A percentile compares a stretch with the other conserved stretches of the same genome.
phyloP scores from a whole-genome alignment of 2,329 filamentous ascomycete species.

The Gaeumannomyces tritici region DNA sequence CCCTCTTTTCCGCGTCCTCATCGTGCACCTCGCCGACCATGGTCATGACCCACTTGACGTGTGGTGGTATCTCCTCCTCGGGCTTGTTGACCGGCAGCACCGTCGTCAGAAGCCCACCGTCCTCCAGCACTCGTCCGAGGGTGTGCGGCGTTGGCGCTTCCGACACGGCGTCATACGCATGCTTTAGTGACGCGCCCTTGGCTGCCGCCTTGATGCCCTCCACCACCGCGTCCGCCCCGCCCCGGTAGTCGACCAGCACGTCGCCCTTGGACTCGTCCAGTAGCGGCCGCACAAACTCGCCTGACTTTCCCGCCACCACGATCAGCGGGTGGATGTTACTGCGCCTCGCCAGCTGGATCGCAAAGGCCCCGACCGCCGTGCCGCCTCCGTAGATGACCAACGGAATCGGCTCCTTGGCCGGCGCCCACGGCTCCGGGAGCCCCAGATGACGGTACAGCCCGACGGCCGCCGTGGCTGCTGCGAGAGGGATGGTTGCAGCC shows the following conservation, averaged over 20 bases:
- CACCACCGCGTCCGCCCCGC: slow-evolving; percentile 41
- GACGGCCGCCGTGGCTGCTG: slow-evolving; percentile 42
- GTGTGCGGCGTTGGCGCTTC: slow-evolving; percentile 31
- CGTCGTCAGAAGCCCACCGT: slow-evolving; percentile 25
- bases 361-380: slow-evolving; percentile 10
- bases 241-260: slow-evolving; percentile 49
- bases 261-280: slow-evolving; percentile 46
- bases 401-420: slow-evolving; percentile 15
- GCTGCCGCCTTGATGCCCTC: slow-evolving; percentile 31
- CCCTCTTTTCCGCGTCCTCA: slow-evolving; percentile 14
- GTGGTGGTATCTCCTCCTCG: slow-evolving; percentile 17
- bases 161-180: slow-evolving; percentile 49
- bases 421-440: slow-evolving; percentile 39
- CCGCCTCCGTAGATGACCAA: slow-evolving; percentile 44
- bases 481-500: slow-evolving; percentile 46
- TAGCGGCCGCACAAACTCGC: slow-evolving; percentile 37
- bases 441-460: slow-evolving; percentile 35
- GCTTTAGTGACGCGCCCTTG: slow-evolving; percentile 27
- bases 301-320: slow-evolving; percentile 44
- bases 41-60: slow-evolving; percentile 12
- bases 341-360: slow-evolving; percentile 10
- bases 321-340: slow-evolving; percentile 54
- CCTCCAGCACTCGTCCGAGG: slow-evolving; percentile 30
- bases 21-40: slow-evolving; percentile 20
- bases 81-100: slow-evolving; percentile 23